A percentile compares a stretch with the other conserved stretches of the same genome.
Conservation (phyloP, 176 grass and related monocot species). For the Cymbopogon citratus region DNA sequence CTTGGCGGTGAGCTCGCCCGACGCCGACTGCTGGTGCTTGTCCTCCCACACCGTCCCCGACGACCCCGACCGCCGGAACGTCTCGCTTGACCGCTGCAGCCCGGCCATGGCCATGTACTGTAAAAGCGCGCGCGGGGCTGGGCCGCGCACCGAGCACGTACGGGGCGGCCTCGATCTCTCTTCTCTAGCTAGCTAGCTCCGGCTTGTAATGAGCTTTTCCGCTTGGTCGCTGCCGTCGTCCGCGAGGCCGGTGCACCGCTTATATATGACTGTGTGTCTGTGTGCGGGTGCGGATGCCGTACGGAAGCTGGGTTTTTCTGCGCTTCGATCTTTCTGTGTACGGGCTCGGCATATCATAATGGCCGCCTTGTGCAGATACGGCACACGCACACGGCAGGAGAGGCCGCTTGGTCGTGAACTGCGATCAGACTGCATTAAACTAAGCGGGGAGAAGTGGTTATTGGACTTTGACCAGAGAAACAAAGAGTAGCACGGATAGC, state of each 20-base stretch:
- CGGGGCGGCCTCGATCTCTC: background rate
- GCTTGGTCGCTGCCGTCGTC: no score
- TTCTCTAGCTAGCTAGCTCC: background rate
- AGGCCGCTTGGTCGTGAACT: background rate
- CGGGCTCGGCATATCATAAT: background rate
- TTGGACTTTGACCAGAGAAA: slow-evolving; percentile 18
- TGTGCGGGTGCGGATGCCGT: background rate
- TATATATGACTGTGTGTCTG: slow-evolving; percentile 31
- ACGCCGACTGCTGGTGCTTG: slow-evolving; percentile 30
- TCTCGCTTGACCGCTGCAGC: slow-evolving; percentile 77
- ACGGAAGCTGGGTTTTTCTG: background rate
- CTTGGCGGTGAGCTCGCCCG: slow-evolving; percentile 32
- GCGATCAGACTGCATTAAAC: background rate
- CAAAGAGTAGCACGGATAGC: background rate
- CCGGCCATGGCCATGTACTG: slow-evolving; percentile 42
- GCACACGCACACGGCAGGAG: background rate
- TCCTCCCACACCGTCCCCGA: slow-evolving; percentile 86
- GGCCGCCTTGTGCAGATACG: background rate
- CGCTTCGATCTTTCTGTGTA: background rate
- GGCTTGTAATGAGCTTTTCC: background rate
- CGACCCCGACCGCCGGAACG: slow-evolving; percentile 82
- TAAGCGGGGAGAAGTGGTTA: background rate
- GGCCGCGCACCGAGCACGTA: background rate
- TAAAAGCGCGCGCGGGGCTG: background rate
- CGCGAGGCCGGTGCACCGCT: background rate